Evolutionary conservation across 2,329 filamentous ascomycete species (phyloP).

Genomic region (Colletotrichum navitas): DNA sequence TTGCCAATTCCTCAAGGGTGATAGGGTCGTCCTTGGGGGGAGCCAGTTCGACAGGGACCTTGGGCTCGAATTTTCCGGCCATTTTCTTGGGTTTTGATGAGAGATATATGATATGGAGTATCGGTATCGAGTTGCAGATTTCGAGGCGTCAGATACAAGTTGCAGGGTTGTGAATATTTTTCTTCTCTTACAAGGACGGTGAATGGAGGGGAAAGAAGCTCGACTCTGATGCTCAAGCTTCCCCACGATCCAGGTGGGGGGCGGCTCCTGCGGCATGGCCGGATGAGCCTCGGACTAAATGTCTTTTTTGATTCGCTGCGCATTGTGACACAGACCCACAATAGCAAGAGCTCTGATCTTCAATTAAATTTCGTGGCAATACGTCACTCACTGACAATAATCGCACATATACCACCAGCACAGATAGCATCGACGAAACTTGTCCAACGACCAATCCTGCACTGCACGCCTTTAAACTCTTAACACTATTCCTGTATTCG

Average conservation of each 20-base stretch:
- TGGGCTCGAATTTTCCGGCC: slow-evolving; percentile 81
- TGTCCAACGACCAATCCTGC: background rate
- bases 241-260: slow-evolving; percentile 37
- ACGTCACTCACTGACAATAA: slow-evolving; percentile 25
- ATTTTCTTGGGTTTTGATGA: slow-evolving; percentile 53
- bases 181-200: slow-evolving; percentile 7
- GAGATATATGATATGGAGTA: background rate
- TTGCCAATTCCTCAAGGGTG: slow-evolving; percentile 80
- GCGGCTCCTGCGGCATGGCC: slow-evolving; percentile 1
- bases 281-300: slow-evolving; percentile 30
- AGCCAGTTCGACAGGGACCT: slow-evolving; percentile 78
- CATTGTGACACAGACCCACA: slow-evolving; percentile 14
- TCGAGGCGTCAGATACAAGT: background rate
- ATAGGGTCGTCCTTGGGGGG: slow-evolving; percentile 92
- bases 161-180: background rate
- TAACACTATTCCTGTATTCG: background rate
- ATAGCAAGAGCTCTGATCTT: slow-evolving; percentile 30
- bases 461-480: no score
- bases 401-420: background rate
- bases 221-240: slow-evolving; percentile 34
- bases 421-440: background rate
- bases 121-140: background rate
- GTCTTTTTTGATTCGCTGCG: slow-evolving; percentile 23
- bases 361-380: slow-evolving; percentile 18
- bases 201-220: slow-evolving; percentile 37